phyloP scores from a whole-genome alignment of 805 yeast genomes.

The Yarrowia divulgata region DNA sequence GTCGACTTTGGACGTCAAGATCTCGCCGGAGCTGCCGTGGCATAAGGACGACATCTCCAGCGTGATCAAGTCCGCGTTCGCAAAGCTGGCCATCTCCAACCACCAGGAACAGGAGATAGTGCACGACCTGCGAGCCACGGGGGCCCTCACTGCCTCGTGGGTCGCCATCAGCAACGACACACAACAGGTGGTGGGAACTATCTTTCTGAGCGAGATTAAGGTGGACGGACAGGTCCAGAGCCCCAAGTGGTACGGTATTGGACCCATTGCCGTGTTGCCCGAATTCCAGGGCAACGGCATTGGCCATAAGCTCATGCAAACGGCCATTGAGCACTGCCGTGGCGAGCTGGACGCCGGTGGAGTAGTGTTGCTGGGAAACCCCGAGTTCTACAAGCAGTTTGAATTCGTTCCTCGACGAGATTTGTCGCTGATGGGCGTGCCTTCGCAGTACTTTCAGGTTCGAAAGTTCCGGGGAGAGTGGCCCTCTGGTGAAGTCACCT shows the following conservation, averaged over 20 bases:
- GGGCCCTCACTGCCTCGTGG: slow-evolving; percentile 21
- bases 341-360: slow-evolving; percentile 29
- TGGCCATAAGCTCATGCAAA: slow-evolving; percentile 34
- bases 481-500: slow-evolving; percentile 38
- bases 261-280: slow-evolving; percentile 32
- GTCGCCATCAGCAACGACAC: slow-evolving; percentile 27
- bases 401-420: slow-evolving; percentile 33
- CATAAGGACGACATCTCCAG: slow-evolving; percentile 26
- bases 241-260: slow-evolving; percentile 35
- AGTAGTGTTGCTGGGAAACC: slow-evolving; percentile 32
- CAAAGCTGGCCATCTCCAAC: slow-evolving; percentile 32
- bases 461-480: slow-evolving; percentile 36
- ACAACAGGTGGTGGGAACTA: slow-evolving; percentile 32
- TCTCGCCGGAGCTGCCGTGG: slow-evolving; percentile 33
- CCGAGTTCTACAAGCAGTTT: slow-evolving; percentile 37
- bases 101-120: slow-evolving; percentile 37
- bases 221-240: slow-evolving; percentile 14
- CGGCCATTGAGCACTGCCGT: slow-evolving; percentile 31
- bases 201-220: slow-evolving; percentile 21
- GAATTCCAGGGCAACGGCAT: slow-evolving; percentile 36
- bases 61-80: slow-evolving; percentile 33
- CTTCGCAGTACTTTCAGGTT: slow-evolving; percentile 33
- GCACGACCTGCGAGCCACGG: slow-evolving; percentile 24
- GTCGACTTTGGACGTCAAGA: slow-evolving; percentile 28
- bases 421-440: slow-evolving; percentile 35